Conservation (phyloP, 208 protist species). For the Leishmania turanica region DNA sequence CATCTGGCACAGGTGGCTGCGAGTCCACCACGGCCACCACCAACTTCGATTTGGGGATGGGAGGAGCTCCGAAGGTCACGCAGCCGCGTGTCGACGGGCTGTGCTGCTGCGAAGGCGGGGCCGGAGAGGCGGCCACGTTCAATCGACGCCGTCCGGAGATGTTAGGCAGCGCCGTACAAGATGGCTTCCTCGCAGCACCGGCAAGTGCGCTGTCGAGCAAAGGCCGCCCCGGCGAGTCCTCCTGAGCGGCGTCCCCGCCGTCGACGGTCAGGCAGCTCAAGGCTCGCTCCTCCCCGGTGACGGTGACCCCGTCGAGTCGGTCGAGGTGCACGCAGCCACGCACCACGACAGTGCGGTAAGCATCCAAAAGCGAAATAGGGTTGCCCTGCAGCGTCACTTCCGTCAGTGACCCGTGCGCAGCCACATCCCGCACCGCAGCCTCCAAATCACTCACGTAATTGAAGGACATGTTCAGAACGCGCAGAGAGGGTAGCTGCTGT, state of each 20-base stretch:
- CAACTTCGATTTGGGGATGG: not conserved
- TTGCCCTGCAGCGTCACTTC: slow-evolving; percentile 74
- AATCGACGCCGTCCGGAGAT: not conserved
- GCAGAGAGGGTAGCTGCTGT: slow-evolving; percentile 47
- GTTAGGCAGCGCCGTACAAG: not conserved
- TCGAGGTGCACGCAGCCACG: slow-evolving; percentile 53
- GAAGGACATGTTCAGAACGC: slow-evolving; percentile 67
- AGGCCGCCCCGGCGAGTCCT: not conserved
- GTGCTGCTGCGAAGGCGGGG: not conserved
- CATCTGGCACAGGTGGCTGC: slow-evolving; percentile 2
- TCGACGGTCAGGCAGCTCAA: slow-evolving; percentile 8
- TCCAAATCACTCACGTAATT: slow-evolving; percentile 62
- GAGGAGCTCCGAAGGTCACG: not conserved
- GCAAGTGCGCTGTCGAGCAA: not conserved
- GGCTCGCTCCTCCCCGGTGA: slow-evolving; percentile 43
- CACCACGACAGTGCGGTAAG: slow-evolving; percentile 53
- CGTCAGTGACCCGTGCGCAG: slow-evolving; percentile 43
- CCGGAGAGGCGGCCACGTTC: not conserved
- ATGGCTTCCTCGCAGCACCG: not conserved
- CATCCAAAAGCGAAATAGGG: slow-evolving; percentile 67
- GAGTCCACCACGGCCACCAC: not conserved
- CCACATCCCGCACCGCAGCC: slow-evolving; percentile 32
- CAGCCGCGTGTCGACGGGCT: not conserved
- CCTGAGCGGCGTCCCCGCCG: not conserved
- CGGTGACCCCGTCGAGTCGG: slow-evolving; percentile 54